Conservation (phyloP, 495 filamentous ascomycete species). For the Penicillium macrosclerotiorum region DNA sequence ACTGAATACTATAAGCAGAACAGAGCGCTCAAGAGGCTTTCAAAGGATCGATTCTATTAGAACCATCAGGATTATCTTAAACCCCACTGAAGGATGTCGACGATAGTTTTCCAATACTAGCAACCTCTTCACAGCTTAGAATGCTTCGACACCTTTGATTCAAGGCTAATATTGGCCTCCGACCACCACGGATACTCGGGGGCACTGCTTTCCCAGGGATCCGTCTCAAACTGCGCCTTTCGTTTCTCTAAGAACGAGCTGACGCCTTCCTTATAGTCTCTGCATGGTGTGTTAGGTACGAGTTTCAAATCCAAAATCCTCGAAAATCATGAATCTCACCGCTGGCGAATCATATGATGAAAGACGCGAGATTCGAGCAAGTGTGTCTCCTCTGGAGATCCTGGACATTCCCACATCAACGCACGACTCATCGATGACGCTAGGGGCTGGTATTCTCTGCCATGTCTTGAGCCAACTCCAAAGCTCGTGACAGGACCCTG, state of each 20-base stretch:
- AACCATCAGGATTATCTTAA: no score
- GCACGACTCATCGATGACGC: constrained; percentile 52
- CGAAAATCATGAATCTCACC: constrained; percentile 2
- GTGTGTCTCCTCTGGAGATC: constrained; percentile 53
- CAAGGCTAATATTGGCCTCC: constrained; percentile 12
- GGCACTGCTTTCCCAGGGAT: constrained; percentile 14
- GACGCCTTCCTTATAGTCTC: constrained; percentile 44
- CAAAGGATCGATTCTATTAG: no score
- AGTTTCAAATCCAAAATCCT: not conserved
- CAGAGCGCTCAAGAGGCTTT: no score
- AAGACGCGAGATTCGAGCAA: constrained; percentile 55
- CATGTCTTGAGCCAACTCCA: constrained; percentile 53
- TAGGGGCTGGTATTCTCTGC: constrained; percentile 52
- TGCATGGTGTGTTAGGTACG: not conserved
- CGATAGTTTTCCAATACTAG: not conserved
- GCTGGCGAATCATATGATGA: constrained; percentile 48
- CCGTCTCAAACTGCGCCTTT: constrained; percentile 43
- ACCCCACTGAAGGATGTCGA: no score
- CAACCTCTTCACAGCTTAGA: constrained; percentile 10
- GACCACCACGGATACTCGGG: constrained; percentile 29
- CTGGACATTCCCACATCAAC: constrained; percentile 52
- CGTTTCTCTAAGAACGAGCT: constrained; percentile 48
- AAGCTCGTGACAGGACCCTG: constrained; percentile 47
- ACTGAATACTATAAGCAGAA: no score
- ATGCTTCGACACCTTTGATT: constrained; percentile 8